Base-by-base conservation (phyloP, 2,329 filamentous ascomycete genomes). In the Sclerotinia glacialis region DNA sequence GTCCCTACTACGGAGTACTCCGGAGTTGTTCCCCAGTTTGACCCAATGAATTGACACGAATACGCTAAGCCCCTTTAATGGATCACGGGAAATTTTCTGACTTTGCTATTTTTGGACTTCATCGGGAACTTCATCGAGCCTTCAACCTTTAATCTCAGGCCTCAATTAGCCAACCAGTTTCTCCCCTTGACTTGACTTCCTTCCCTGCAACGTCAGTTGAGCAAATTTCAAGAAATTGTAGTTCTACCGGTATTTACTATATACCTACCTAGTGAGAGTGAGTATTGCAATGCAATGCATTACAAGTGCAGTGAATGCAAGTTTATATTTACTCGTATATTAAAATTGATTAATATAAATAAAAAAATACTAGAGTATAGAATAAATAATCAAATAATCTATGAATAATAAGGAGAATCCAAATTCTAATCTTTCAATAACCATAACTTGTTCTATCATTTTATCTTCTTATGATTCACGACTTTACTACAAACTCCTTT, bases 31-130 rank as follows among this genome's bases (percentile, higher is more conserved):
- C 52, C 52, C 23, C 23, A n/a, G 28, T 53, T 28, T 28, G 21
- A 55, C 14, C n/a, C 12, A 40, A 14, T 11, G n/a, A n/a, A 34
- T 18, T 59, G 26, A 21, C 21, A 60, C n/a, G 42, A 11, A 23
- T 60, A 28, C 56, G 56, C 56, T 60, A 60, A 60, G 56, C 56
- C 56, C 56, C 56, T 60, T 60, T 60, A 34, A 37, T 47, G 42
- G 56, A 60, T 60, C 46, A 47, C 56, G 28, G 56, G 56, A 60
- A 47, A 34, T 47, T 34, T n/a, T 26, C 42, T 60, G 42, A 60
- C 46, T 47, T 60, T 11, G 56, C 42, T 47, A 60, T 60, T 60
- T 47, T 60, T 47, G 21, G 42, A 12, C 46, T 23, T 23, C 21
- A 4, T 49, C 26, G 9, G 11, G 21, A 26, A 12, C 46, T 23